Percentiles rank a stretch among this genome's conserved stretches.
Evolutionary conservation across 192 early-diverging fungal species (phyloP).

Genomic region (Funneliformis geosporum): DNA sequence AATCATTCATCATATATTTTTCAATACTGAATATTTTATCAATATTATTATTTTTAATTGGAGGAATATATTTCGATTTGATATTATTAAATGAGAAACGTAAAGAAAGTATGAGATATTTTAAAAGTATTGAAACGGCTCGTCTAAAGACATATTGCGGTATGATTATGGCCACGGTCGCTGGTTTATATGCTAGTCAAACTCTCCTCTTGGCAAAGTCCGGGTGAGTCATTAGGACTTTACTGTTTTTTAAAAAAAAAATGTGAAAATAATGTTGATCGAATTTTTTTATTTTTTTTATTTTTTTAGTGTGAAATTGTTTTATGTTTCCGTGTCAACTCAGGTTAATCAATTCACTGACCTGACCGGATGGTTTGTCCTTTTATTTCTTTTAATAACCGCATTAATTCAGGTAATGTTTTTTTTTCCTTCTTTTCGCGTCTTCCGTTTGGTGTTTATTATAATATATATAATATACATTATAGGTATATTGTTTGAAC

Average conservation of each 20-base stretch:
- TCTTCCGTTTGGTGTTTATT: not conserved
- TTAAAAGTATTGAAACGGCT: conserved; percentile 33
- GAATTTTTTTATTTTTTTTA: not conserved
- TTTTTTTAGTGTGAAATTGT: conserved; percentile 40
- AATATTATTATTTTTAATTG: not conserved
- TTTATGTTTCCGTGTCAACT: conserved; percentile 38
- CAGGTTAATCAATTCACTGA: conserved; percentile 55
- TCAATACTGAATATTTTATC: conserved; percentile 15
- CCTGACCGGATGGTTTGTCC: conserved; percentile 50
- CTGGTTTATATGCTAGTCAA: conserved; percentile 57
- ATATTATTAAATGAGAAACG: conserved; percentile 30
- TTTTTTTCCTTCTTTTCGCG: not conserved
- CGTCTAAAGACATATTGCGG: conserved; percentile 51
- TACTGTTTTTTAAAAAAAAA: not conserved
- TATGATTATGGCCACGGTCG: conserved; percentile 54
- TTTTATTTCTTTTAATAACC: conserved; percentile 50
- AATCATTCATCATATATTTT: conserved; percentile 1
- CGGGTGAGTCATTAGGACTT: conserved; percentile 39
- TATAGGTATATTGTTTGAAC: conserved; percentile 60
- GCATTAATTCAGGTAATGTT: conserved; percentile 55
- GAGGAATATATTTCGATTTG: not conserved
- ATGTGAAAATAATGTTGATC: no score
- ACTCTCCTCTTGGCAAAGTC: conserved; percentile 60
- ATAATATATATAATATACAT: not conserved
- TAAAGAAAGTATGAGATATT: conserved; percentile 29